A percentile compares a stretch with the other conserved stretches of the same genome.
Conservation (phyloP, 208 protist genomes). For the Acanthamoeba castellanii region DNA sequence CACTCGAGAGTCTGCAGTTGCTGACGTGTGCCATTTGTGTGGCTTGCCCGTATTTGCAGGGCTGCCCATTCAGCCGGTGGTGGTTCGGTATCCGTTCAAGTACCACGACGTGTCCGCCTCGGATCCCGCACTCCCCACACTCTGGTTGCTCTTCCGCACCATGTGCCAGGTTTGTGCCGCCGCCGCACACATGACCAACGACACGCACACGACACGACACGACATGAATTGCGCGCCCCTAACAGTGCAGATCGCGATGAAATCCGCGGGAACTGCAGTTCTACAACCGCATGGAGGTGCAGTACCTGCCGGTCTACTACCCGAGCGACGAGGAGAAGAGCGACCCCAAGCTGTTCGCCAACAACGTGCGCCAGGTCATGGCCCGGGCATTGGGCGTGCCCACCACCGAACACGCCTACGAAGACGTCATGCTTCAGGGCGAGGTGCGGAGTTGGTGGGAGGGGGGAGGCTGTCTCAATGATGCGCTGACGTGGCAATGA, state of each 20-base stretch:
- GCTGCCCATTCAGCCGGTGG: neutral
- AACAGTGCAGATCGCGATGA: neutral
- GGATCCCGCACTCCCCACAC: neutral
- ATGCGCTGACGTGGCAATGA: too few relatives aligned
- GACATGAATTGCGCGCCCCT: neutral
- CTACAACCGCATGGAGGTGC: slow-evolving; percentile 38
- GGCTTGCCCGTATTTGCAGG: neutral
- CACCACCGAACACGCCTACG: slow-evolving; percentile 36
- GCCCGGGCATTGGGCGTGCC: neutral
- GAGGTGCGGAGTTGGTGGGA: too few relatives aligned
- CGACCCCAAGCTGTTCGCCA: slow-evolving; percentile 17
- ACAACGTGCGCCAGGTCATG: slow-evolving; percentile 44
- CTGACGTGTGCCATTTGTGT: neutral
- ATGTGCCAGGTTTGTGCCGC: slow-evolving; percentile 17
- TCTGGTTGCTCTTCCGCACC: neutral
- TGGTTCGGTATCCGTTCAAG: slow-evolving; percentile 26
- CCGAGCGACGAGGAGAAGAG: slow-evolving; percentile 46
- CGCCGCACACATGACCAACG: neutral
- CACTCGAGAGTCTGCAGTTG: too few relatives aligned
- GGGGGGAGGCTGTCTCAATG: too few relatives aligned
- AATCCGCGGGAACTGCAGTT: neutral
- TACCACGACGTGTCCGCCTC: neutral
- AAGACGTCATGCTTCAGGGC: slow-evolving; percentile 7
- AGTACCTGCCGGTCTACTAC: slow-evolving; percentile 31
- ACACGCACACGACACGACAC: neutral